phyloP scores from a whole-genome alignment of 1,284 basidiomycete genomes.

The Thelephora terrestris region DNA sequence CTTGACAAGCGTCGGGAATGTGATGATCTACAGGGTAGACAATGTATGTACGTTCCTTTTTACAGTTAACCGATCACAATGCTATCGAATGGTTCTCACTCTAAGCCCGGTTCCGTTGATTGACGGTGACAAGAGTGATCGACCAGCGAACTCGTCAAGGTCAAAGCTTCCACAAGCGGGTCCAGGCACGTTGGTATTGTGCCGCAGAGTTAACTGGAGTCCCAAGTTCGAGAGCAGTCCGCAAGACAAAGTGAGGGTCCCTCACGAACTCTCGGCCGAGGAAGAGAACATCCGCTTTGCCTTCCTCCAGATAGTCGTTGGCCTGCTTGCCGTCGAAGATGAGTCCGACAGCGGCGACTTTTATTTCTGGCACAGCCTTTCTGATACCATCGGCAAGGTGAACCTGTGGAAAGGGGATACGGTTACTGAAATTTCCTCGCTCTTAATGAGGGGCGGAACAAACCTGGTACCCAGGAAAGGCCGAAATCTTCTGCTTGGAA shows the following conservation, averaged over 20 bases:
- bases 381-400: conserved; percentile 65
- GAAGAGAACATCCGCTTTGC: conserved; percentile 60
- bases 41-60: no score
- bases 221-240: conserved; percentile 46
- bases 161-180: conserved; percentile 29
- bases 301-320: conserved; percentile 53
- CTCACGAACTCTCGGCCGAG: conserved; percentile 58
- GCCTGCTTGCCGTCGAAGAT: conserved; percentile 59
- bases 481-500: conserved; percentile 44
- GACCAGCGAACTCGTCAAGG: no score
- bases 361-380: conserved; percentile 44
- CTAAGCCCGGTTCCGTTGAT: no score
- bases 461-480: conserved; percentile 60
- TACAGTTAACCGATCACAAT: no score
- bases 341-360: conserved; percentile 62
- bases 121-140: no score
- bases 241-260: conserved; percentile 46
- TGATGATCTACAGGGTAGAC: no score
- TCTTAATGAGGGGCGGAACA: conserved; percentile 2
- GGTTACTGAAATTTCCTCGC: neutral
- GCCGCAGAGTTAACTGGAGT: conserved; percentile 51
- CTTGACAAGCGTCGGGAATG: no score
- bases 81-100: no score
- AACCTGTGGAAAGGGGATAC: conserved; percentile 30
- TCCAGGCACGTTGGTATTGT: conserved; percentile 59